Conservation (phyloP, 2,329 filamentous ascomycete genomes). For the Ophiostoma quercus region DNA sequence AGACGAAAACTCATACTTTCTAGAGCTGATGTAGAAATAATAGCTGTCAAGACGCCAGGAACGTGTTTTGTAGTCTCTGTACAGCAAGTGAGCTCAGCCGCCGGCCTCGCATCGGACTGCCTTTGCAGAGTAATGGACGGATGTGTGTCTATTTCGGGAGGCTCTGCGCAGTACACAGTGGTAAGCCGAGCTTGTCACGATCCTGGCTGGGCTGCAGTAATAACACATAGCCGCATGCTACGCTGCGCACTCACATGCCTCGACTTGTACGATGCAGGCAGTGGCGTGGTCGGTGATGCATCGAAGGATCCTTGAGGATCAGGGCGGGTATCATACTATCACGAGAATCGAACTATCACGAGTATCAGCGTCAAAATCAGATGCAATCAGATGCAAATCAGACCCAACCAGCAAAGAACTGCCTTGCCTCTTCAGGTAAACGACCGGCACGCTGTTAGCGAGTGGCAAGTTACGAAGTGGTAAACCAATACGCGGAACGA, state of each 20-base stretch:
- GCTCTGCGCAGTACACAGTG: not conserved
- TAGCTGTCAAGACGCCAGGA: not conserved
- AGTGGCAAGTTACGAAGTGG: not conserved
- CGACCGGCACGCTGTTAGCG: not conserved
- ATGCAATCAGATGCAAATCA: not conserved
- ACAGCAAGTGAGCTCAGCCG: not conserved
- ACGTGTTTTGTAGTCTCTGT: not conserved
- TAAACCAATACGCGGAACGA: not conserved
- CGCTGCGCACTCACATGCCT: not conserved
- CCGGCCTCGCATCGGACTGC: not conserved
- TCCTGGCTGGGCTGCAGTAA: not conserved
- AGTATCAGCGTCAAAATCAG: not conserved
- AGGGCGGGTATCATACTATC: too few species aligned
- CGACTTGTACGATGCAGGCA: not conserved
- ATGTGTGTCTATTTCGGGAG: not conserved
- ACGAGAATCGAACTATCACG: not conserved
- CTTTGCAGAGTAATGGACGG: not conserved
- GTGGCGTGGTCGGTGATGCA: not conserved
- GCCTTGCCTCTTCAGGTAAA: not conserved
- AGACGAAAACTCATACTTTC: too few species aligned
- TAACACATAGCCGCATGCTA: not conserved
- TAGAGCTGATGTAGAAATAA: not conserved
- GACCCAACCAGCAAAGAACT: not conserved
- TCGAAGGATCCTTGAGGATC: not conserved
- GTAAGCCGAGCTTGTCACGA: not conserved